Evolutionary conservation across 2,329 filamentous ascomycete genomes (phyloP), one percentile per base, ranked within the genome.

Genomic region (Orbilia blumenaviensis): DNA sequence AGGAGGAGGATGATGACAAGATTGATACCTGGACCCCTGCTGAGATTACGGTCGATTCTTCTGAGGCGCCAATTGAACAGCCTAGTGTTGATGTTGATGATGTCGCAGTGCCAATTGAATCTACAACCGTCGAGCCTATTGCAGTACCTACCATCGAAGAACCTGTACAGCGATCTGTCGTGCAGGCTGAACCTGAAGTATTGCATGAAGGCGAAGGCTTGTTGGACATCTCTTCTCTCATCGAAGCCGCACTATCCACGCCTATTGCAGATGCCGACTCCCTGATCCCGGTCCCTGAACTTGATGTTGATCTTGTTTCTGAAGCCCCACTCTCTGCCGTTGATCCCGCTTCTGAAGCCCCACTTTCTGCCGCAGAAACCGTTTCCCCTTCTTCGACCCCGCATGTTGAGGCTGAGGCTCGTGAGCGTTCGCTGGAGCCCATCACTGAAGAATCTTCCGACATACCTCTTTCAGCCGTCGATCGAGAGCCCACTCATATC

Each of bases 261-360:
- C 63, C 71, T n/a, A 64, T 75, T 10, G 71, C 63, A 16, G 63
- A 75, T n/a, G 46, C 63, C n/a, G 56, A 64, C 9, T 75, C 71
- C n/a, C 42, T 75, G 16, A 29, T 64, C 36, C 48, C 48, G 10
- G 38, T 75, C 14, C 71, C 71, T 32, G 71, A 34, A 38, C 23
- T 75, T 29, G 52, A 56, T 18, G 56, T 68, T 48, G 16, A 14
- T 14, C 41, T 23, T 8, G 1, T 63, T n/a, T 48, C 46, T 29
- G 44, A 48, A 44, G n/a, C 46, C 27, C 34, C 32, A 63, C 34
- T 62, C 14, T 10, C 56, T 34, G 16, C 16, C 25, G 44, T 27
- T 12, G 54, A 54, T 34, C 23, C 32, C 8, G 29, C 48, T 42
- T n/a, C 46, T 9, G 52, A 63, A 4, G 16, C 46, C 29, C 63